phyloP scores from a whole-genome alignment of 108 stramenopile genomes.

The Cylindrotheca fusiformis region DNA sequence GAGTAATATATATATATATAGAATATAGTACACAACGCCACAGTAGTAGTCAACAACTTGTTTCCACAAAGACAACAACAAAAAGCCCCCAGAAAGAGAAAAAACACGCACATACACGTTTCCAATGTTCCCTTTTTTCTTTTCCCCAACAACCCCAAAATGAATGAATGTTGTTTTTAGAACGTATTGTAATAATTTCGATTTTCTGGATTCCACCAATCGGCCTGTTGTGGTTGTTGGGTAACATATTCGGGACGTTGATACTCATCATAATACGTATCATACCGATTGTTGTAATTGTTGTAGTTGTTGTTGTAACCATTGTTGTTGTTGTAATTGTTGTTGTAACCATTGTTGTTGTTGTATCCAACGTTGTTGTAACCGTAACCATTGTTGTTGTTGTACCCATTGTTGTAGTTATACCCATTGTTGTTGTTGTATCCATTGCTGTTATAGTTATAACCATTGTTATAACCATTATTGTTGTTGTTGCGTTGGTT shows the following conservation, averaged over 20 bases:
- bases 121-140: too few species aligned
- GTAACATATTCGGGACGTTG: background rate
- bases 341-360: background rate
- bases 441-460: background rate
- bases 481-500: background rate
- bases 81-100: too few species aligned
- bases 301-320: background rate
- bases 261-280: constrained; percentile 3
- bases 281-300: constrained; percentile 1
- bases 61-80: too few species aligned
- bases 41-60: too few species aligned
- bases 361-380: background rate
- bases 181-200: too few species aligned
- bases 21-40: too few species aligned
- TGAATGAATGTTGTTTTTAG: too few species aligned
- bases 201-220: too few species aligned
- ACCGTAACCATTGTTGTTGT: background rate
- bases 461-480: background rate
- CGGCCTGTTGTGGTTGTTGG: too few species aligned
- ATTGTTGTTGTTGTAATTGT: background rate
- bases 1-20: too few species aligned
- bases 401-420: background rate
- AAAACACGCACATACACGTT: too few species aligned
- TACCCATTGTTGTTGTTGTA: background rate
- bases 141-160: too few species aligned